Base-by-base conservation (phyloP, 169 alveolate genomes). In the Plasmodium reichenowi region DNA sequence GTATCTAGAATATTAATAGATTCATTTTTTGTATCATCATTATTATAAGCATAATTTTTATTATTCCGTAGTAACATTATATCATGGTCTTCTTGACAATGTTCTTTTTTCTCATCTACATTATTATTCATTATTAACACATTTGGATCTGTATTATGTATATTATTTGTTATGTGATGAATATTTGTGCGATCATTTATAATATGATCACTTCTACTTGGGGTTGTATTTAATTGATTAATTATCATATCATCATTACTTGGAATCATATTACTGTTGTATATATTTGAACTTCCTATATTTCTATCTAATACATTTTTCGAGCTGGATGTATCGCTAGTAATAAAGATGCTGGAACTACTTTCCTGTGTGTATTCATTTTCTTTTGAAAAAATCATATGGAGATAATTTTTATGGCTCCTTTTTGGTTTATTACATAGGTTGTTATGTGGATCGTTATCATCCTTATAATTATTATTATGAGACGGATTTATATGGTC, bases 351-450 rank as follows among this genome's bases (percentile, higher is more conserved):
- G 1, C 85, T 80, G 12, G 90, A 12, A 38, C 80, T 80, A 15
- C 54, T 62, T 32, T 80, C 90, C 10, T 38, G 47, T 15, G 76
- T 68, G n/a, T 68, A 80, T 68, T 80, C 90, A 24, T 68, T 20
- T 17, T 80, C 90, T n/a, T 80, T 32, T 54, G 90, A 78, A 80
- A 68, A 68, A 20, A 80, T 60, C 58, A 80, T 58, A 17, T 66
- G 54, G 24, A 54, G 43, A 58, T 58, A 52, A n/a, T 76, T 56
- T 20, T 66, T 48, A 50, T 74, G 29, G 20, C 26, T 67, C 56
- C 13, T 50, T 32, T 67, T 29, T 29, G 7, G 15, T n/a, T 67
- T 67, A 38, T 67, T 67, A 38, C 10, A 38, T 0, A 7, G 5
- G 47, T 38, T 38, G 2, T 38, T 38, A 38, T 45, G 13, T 45